A percentile compares a stretch with the other conserved stretches of the same genome.
Evolutionary conservation across 2,329 filamentous ascomycete genomes (phyloP).

Genomic region (Clarireedia homoeocarpa): DNA sequence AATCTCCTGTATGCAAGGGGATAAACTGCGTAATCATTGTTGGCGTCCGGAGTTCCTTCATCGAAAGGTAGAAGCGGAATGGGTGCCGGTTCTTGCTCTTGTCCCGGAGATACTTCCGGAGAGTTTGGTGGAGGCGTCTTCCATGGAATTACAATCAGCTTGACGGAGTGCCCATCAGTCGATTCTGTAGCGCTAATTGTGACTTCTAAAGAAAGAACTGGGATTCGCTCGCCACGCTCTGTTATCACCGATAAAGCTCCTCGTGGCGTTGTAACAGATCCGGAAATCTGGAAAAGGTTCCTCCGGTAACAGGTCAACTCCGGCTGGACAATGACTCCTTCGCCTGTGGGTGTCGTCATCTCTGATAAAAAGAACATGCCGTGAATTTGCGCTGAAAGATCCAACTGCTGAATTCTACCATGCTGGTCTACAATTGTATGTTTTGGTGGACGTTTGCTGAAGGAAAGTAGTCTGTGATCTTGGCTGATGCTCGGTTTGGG

Average conservation of each 20-base stretch:
- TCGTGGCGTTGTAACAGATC: conserved; percentile 73
- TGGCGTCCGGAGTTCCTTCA: conserved; percentile 32
- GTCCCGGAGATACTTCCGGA: conserved; percentile 53
- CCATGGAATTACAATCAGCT: conserved; percentile 95
- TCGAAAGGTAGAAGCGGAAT: conserved; percentile 66
- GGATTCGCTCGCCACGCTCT: conserved; percentile 76
- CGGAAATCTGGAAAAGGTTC: conserved; percentile 93
- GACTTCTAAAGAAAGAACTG: conserved; percentile 76
- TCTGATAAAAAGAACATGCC: conserved; percentile 87
- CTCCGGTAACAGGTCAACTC: conserved; percentile 94
- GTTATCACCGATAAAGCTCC: conserved; percentile 73
- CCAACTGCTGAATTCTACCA: conserved; percentile 40
- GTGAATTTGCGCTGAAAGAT: conserved; percentile 62
- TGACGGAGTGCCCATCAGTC: conserved; percentile 83
- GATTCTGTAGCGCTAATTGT: conserved; percentile 90
- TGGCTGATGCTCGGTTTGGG: conserved; percentile 28
- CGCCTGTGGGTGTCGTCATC: conserved; percentile 36
- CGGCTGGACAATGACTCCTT: conserved; percentile 50
- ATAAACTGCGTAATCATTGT: conserved; percentile 73
- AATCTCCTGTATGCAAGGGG: conserved; percentile 90
- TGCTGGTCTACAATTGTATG: conserved; percentile 41
- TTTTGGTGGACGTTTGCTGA: conserved; percentile 31
- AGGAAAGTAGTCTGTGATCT: conserved; percentile 30
- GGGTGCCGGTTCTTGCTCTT: conserved; percentile 78
- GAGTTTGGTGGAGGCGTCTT: conserved; percentile 84